Conservation (phyloP, 257 asterid genomes). For the Plantago elongata region DNA sequence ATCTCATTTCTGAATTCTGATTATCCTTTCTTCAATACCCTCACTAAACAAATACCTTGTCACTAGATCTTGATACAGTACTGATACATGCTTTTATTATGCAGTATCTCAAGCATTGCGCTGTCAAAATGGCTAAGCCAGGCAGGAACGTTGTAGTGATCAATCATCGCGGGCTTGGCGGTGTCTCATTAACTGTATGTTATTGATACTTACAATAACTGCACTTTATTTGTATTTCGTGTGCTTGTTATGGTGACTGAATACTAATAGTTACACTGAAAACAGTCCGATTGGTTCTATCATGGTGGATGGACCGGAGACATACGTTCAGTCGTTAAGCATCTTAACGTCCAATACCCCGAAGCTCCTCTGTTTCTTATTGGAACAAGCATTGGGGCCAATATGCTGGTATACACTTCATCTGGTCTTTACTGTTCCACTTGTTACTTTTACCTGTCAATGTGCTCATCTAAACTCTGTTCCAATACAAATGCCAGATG, state of each 20-base stretch:
- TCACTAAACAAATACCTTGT: too few species aligned
- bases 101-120: conserved; percentile 58
- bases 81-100: neutral
- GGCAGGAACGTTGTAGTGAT: conserved; percentile 47
- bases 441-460: neutral
- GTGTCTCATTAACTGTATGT: conserved; percentile 59
- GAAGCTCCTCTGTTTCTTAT: conserved; percentile 51
- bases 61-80: too few species aligned
- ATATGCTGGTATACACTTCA: conserved; percentile 39
- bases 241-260: too few species aligned
- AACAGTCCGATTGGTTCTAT: conserved; percentile 58
- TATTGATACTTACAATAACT: neutral
- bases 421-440: neutral
- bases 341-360: conserved; percentile 41
- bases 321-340: conserved; percentile 37
- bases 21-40: neutral
- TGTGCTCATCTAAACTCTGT: neutral
- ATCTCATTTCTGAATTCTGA: neutral
- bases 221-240: neutral
- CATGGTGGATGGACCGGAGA: conserved; percentile 66
- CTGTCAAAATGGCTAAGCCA: conserved; percentile 36
- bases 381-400: conserved; percentile 65
- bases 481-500: too few species aligned
- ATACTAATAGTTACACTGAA: neutral
- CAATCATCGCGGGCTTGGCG: conserved; percentile 68